A percentile compares a stretch with the other conserved stretches of the same genome.
These are phyloP conservation scores for Tricholoma matsutake DNA, from an alignment of 768 basidiomycete species.

Conservation along the genomic window DNA sequence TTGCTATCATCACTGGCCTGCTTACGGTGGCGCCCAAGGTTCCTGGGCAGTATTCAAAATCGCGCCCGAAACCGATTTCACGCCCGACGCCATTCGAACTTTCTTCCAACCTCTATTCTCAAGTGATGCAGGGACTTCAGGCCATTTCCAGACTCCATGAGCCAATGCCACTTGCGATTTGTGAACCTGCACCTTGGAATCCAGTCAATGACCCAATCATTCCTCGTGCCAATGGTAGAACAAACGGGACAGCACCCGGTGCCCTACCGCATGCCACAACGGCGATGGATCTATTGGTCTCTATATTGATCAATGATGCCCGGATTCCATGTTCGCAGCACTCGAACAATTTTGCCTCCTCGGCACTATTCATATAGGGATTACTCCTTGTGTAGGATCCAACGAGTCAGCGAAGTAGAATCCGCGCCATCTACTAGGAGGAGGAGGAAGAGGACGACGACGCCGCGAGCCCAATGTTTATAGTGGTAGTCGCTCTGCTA, in stretches of 20 bases:
- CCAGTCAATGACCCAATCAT: slow-evolving; percentile 8
- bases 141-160: background rate
- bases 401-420: background rate
- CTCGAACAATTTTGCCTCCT: background rate
- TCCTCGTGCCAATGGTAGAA: background rate
- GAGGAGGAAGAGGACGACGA: no score
- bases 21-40: background rate
- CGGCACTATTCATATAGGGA: background rate
- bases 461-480: no score
- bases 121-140: background rate
- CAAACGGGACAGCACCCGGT: background rate
- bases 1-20: slow-evolving; percentile 4
- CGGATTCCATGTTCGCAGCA: background rate
- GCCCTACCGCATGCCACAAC: background rate
- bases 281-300: background rate
- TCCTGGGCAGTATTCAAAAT: background rate
- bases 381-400: background rate
- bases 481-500: no score
- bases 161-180: background rate
- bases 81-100: background rate
- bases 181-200: slow-evolving; percentile 11
- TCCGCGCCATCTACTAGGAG: no score
- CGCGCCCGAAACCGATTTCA: background rate
- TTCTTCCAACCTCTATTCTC: background rate
- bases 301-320: background rate